Conservation (phyloP, 306 rosid species). For the Glycine latifolia region DNA sequence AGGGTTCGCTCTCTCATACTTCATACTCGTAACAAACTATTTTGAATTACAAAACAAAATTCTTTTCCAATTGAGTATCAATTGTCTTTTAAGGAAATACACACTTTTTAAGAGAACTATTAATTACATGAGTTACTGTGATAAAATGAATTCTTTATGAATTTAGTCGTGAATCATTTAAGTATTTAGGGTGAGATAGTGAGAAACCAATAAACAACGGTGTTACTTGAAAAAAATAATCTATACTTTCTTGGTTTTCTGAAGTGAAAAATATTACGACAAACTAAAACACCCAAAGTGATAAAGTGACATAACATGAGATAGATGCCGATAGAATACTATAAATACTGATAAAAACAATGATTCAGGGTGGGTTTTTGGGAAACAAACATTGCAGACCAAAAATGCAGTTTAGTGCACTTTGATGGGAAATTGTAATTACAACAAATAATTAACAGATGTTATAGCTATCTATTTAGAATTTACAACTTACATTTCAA, state of each 20-base stretch:
- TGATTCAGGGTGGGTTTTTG: too few relatives aligned
- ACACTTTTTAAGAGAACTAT: not conserved
- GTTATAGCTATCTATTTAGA: slow-evolving; percentile 4
- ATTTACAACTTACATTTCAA: slow-evolving; percentile 64
- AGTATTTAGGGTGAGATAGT: not conserved
- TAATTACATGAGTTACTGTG: not conserved
- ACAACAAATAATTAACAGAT: not conserved
- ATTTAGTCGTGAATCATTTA: not conserved
- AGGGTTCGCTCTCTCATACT: too few relatives aligned
- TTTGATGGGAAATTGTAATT: not conserved
- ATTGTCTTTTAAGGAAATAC: not conserved
- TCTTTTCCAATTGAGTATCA: not conserved
- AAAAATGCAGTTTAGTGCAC: not conserved
- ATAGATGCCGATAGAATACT: not conserved
- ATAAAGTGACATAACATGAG: not conserved
- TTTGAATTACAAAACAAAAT: not conserved
- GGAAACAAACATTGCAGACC: not conserved
- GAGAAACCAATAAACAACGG: not conserved
- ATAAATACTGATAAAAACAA: not conserved
- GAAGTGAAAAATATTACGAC: not conserved
- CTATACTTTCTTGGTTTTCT: not conserved
- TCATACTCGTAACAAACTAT: not conserved
- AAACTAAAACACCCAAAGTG: not conserved
- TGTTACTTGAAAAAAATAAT: not conserved
- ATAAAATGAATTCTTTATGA: not conserved